A percentile compares a stretch with the other conserved stretches of the same genome.
Conservation (phyloP, 2,329 filamentous ascomycete genomes). For the Ambrosiella cleistominuta region DNA sequence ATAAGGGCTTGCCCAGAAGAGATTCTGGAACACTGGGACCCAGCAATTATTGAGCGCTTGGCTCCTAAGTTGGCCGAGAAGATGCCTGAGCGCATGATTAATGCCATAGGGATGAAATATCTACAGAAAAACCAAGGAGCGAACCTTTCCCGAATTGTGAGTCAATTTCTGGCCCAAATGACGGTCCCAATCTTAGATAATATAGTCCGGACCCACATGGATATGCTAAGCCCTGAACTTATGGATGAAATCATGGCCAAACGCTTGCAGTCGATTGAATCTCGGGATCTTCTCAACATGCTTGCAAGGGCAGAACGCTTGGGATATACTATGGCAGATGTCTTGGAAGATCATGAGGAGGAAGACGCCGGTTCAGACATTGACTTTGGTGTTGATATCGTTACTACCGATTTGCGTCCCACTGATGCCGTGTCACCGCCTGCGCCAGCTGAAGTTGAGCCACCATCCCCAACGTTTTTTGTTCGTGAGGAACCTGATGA, state of each 20-base stretch:
- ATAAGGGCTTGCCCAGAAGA: conserved; percentile 24
- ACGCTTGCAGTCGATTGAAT: conserved; percentile 35
- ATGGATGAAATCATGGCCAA: conserved; percentile 34
- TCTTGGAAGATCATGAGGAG: conserved; percentile 16
- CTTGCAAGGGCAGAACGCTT: conserved; percentile 38
- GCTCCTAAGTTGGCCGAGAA: conserved; percentile 34
- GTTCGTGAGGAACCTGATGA: not conserved
- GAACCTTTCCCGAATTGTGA: too few relatives aligned
- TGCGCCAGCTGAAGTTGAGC: not conserved
- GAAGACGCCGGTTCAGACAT: conserved; percentile 22
- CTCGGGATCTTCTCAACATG: conserved; percentile 36
- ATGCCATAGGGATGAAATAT: not conserved
- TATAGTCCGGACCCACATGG: not conserved
- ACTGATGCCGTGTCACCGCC: not conserved
- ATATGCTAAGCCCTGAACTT: conserved; percentile 19
- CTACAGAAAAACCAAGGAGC: too few relatives aligned
- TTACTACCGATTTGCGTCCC: conserved; percentile 2
- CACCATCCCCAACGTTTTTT: too few relatives aligned
- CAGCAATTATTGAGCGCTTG: conserved; percentile 25
- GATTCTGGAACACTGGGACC: conserved; percentile 19
- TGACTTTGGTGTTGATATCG: conserved; percentile 7
- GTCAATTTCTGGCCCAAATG: too few relatives aligned
- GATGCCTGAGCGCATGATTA: conserved; percentile 17
- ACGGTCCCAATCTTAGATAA: not conserved
- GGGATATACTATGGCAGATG: conserved; percentile 24